phyloP scores from a whole-genome alignment of 1,139 yeast genomes.

The Zygoascus meyerae region DNA sequence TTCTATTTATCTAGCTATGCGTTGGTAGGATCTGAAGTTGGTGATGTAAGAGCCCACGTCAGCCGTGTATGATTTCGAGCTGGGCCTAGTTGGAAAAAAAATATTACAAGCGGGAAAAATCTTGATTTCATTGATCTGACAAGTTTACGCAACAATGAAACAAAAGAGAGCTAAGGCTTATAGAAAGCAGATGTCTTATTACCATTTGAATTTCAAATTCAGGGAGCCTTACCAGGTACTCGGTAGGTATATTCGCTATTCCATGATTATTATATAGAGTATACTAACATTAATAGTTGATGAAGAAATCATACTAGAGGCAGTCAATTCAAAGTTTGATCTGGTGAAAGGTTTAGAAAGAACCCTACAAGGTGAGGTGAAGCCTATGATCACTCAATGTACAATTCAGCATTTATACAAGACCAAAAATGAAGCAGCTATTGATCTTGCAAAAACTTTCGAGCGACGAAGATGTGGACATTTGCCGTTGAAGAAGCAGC shows the following conservation, averaged over 20 bases:
- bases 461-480: conserved; percentile 73
- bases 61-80: too few species aligned
- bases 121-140: neutral
- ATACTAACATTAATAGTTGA: conserved; percentile 47
- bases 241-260: conserved; percentile 15
- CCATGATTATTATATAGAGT: neutral
- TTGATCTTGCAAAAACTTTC: conserved; percentile 69
- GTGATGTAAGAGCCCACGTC: neutral
- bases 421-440: conserved; percentile 64
- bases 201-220: conserved; percentile 80
- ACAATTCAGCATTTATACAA: conserved; percentile 81
- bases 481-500: conserved; percentile 7
- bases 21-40: neutral
- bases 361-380: conserved; percentile 78
- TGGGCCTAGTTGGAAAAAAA: neutral
- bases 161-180: conserved; percentile 93
- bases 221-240: conserved; percentile 86
- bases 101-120: neutral
- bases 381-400: conserved; percentile 95
- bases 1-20: neutral
- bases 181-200: conserved; percentile 84
- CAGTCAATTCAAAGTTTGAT: conserved; percentile 64
- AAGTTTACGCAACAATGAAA: conserved; percentile 53
- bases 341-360: conserved; percentile 69
- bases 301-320: conserved; percentile 63